A percentile compares a stretch with the other conserved stretches of the same genome.
phyloP scores from a whole-genome alignment of 139 green algal genomes.

The Chlorella vulgaris region DNA sequence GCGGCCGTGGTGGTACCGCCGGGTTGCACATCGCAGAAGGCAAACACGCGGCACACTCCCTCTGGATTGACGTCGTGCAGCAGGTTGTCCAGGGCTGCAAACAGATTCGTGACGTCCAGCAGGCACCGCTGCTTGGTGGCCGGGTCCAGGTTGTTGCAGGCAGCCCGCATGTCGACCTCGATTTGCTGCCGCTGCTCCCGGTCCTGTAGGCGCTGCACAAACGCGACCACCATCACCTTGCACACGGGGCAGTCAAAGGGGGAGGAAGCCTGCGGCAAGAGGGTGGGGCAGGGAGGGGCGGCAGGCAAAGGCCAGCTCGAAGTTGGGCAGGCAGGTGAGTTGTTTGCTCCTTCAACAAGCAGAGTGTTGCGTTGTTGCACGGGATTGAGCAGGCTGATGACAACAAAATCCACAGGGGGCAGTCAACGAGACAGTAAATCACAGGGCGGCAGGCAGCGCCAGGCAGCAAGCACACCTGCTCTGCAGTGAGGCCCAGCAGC shows the following conservation, averaged over 20 bases:
- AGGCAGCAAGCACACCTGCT: background rate
- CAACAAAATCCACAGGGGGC: background rate
- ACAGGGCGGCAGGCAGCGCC: background rate
- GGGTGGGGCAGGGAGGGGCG: too few relatives aligned
- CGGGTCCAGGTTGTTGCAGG: constrained; percentile 1
- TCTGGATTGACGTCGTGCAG: constrained; percentile 45
- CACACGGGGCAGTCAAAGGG: constrained; percentile 42
- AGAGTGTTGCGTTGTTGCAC: too few relatives aligned
- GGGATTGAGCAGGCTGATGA: too few relatives aligned
- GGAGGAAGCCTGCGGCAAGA: background rate
- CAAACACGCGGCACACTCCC: constrained; percentile 26
- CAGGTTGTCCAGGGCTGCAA: constrained; percentile 39
- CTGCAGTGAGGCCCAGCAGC: background rate
- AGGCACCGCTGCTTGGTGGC: constrained; percentile 13
- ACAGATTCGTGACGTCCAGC: constrained; percentile 29
- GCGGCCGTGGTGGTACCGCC: too few relatives aligned
- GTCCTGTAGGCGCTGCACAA: constrained; percentile 36
- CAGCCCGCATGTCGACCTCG: constrained; percentile 12
- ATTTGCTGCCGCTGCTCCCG: constrained; percentile 13
- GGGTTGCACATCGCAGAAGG: constrained; percentile 31
- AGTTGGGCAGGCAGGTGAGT: too few relatives aligned
- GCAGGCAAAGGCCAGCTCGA: too few relatives aligned
- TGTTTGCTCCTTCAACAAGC: too few relatives aligned
- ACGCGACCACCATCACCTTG: constrained; percentile 18
- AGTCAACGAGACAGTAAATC: background rate